A percentile compares a stretch with the other conserved stretches of the same genome.
phyloP scores from a whole-genome alignment of 768 basidiomycete genomes.

The Scleroderma citrinum region DNA sequence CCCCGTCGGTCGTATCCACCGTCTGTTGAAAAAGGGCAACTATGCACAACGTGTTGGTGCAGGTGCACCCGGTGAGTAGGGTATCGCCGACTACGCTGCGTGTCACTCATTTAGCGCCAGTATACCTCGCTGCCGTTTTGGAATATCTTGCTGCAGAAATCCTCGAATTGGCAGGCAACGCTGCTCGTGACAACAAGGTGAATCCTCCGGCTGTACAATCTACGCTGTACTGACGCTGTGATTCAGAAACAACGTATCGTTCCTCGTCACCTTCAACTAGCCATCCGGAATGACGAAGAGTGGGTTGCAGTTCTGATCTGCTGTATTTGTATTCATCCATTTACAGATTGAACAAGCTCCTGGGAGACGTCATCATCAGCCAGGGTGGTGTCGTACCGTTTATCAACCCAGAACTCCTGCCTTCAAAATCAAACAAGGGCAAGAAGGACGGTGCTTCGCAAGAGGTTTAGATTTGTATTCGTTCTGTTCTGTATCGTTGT shows the following conservation, averaged over 20 bases:
- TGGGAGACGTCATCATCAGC: conserved; percentile 61
- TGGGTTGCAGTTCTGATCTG: conserved; percentile 23
- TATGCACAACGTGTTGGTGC: conserved; percentile 67
- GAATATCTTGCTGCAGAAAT: conserved; percentile 88
- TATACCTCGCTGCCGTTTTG: conserved; percentile 79
- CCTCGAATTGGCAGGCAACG: conserved; percentile 77
- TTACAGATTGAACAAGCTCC: conserved; percentile 47
- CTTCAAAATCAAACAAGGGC: conserved; percentile 41
- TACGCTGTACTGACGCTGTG: too few relatives aligned
- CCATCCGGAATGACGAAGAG: conserved; percentile 75
- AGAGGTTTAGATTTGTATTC: conserved; percentile 36
- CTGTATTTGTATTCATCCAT: neutral
- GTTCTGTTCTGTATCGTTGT: conserved; percentile 18
- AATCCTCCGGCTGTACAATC: too few relatives aligned
- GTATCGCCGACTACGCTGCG: neutral
- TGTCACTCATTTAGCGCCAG: conserved; percentile 28
- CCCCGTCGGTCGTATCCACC: conserved; percentile 80
- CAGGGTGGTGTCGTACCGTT: conserved; percentile 74
- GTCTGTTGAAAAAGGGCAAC: conserved; percentile 68
- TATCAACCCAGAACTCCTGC: conserved; percentile 47
- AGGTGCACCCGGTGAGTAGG: conserved; percentile 61
- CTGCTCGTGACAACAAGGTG: conserved; percentile 71
- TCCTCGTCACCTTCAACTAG: conserved; percentile 71
- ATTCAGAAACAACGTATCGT: conserved; percentile 68
- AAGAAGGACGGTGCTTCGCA: conserved; percentile 47